phyloP scores from a whole-genome alignment of 2,329 filamentous ascomycete genomes.

The Eutypa lata region DNA sequence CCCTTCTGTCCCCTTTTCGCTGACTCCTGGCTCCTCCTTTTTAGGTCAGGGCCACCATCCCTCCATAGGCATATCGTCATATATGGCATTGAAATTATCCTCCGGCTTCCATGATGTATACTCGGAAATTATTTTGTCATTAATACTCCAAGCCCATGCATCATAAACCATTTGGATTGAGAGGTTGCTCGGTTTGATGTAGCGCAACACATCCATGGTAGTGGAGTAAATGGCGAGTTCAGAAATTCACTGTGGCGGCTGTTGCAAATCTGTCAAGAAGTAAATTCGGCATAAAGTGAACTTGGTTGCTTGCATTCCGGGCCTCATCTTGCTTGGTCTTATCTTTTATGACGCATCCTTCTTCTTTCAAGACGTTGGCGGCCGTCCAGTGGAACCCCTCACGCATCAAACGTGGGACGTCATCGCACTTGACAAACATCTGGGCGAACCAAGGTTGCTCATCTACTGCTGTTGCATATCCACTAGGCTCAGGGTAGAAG shows the following conservation, averaged over 20 bases:
- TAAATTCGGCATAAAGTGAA: slow-evolving; percentile 2
- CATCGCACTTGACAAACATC: slow-evolving; percentile 10
- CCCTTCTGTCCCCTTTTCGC: background rate
- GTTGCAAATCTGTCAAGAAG: slow-evolving; percentile 10
- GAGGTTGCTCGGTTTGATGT: slow-evolving; percentile 7
- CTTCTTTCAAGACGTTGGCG: slow-evolving; percentile 12
- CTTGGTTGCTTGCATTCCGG: background rate
- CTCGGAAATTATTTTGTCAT: slow-evolving; percentile 4
- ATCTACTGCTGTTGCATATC: background rate
- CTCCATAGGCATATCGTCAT: slow-evolving; percentile 12
- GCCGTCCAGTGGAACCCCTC: slow-evolving; percentile 15
- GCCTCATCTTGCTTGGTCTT: background rate
- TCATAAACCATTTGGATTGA: slow-evolving; percentile 1
- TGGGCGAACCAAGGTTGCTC: slow-evolving; percentile 5
- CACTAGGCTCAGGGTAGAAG: background rate
- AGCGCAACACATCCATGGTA: background rate
- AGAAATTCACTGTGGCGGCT: slow-evolving; percentile 10
- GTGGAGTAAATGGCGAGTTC: slow-evolving; percentile 3
- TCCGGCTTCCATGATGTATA: background rate
- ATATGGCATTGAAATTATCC: slow-evolving; percentile 8
- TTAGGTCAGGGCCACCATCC: slow-evolving; percentile 17
- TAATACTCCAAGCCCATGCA: slow-evolving; percentile 1
- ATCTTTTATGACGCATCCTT: slow-evolving; percentile 4
- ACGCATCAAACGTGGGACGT: slow-evolving; percentile 14
- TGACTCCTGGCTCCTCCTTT: background rate